Evolutionary conservation across 148 eudicot genomes (phyloP).

Genomic region (Linanthus parryae): DNA sequence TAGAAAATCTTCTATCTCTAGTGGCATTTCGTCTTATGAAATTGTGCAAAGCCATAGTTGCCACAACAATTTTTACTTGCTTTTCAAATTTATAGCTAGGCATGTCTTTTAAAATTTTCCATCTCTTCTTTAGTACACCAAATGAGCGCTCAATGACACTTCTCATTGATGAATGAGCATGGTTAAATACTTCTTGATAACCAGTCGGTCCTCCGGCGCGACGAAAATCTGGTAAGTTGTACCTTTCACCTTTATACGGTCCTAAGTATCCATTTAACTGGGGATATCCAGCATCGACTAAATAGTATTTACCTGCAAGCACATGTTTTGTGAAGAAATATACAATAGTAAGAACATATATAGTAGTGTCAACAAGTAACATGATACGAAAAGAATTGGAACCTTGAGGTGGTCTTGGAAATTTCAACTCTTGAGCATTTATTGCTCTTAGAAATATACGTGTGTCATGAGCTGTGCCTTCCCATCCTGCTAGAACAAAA

Average conservation of each 20-base stretch:
- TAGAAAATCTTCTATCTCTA: no score
- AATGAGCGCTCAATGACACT: conserved; percentile 52
- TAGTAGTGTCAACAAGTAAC: no score
- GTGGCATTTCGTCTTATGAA: conserved; percentile 59
- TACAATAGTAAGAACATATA: no score
- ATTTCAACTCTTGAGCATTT: no score
- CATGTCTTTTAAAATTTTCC: conserved; percentile 70
- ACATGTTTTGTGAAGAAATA: no score
- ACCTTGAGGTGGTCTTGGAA: no score
- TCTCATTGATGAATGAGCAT: conserved; percentile 57
- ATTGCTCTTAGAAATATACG: no score
- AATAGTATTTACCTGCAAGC: conserved; percentile 89
- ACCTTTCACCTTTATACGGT: conserved; percentile 59
- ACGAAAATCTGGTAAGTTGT: conserved; percentile 43
- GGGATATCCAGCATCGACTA: conserved; percentile 49
- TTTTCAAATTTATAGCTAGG: conserved; percentile 67
- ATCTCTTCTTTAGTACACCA: conserved; percentile 52
- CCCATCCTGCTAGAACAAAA: conserved; percentile 88
- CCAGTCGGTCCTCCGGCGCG: conserved; percentile 68
- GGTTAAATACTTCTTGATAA: conserved; percentile 67
- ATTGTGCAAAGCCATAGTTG: conserved; percentile 73
- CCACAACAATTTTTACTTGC: conserved; percentile 77
- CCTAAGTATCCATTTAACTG: conserved; percentile 60
- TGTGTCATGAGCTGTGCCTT: conserved; percentile 78
- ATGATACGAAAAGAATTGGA: no score